phyloP scores from a whole-genome alignment of 371 early-diverging fungal genomes.

The Saksenaea vasiformis region DNA sequence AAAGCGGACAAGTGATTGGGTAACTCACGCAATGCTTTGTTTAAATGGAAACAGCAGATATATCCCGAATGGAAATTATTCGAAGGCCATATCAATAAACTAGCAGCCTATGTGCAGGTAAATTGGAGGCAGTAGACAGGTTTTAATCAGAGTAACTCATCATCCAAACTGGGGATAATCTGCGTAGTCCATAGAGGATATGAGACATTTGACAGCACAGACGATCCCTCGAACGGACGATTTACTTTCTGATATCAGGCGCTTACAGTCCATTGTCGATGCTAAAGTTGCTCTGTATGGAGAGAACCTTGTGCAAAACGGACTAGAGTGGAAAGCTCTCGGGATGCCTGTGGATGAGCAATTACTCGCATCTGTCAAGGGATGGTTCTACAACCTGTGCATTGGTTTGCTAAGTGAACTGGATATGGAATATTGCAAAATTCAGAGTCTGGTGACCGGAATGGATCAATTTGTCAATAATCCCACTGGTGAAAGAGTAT shows the following conservation, averaged over 20 bases:
- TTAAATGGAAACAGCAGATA: conserved; percentile 21
- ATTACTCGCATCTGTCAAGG: conserved; percentile 35
- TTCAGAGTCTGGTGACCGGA: conserved; percentile 25
- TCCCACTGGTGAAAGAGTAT: conserved; percentile 36
- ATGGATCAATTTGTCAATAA: conserved; percentile 28
- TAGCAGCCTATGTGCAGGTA: conserved; percentile 42
- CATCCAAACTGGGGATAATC: background rate
- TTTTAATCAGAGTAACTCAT: background rate
- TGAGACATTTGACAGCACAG: conserved; percentile 31
- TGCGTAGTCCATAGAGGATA: conserved; percentile 45
- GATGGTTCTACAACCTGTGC: conserved; percentile 41
- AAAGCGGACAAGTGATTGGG: background rate
- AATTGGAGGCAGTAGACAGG: background rate
- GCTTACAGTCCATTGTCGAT: conserved; percentile 34
- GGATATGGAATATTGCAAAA: conserved; percentile 38
- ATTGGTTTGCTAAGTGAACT: conserved; percentile 32
- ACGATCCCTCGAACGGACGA: conserved; percentile 38
- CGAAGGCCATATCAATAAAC: conserved; percentile 31
- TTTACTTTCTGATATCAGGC: conserved; percentile 36
- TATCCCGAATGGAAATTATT: conserved; percentile 46
- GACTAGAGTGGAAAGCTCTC: conserved; percentile 51
- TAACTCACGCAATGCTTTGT: background rate
- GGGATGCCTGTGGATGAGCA: conserved; percentile 47
- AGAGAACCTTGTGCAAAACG: conserved; percentile 43
- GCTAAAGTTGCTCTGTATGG: conserved; percentile 34